These are phyloP conservation scores for Leptographium lundbergii DNA, from an alignment of 2,329 filamentous ascomycete genomes.

Conservation along the genomic window DNA sequence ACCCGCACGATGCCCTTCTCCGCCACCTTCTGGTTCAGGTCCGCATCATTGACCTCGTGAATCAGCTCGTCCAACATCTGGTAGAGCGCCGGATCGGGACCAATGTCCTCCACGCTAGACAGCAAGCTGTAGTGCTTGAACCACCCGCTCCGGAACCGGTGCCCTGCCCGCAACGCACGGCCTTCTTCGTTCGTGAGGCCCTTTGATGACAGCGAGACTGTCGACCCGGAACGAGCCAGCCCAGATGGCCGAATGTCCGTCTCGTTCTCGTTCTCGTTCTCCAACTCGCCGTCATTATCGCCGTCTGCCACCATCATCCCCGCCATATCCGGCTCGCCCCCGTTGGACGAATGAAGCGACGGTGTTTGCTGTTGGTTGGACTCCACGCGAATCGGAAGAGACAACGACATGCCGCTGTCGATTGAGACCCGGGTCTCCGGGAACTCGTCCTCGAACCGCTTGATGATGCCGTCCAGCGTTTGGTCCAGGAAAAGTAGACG, in stretches of 20 bases:
- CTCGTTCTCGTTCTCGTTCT: slow-evolving; percentile 31
- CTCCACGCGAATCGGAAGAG: slow-evolving; percentile 10
- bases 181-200: slow-evolving; percentile 45
- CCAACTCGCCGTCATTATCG: slow-evolving; percentile 28
- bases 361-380: slow-evolving; percentile 9
- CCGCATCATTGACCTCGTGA: slow-evolving; percentile 48
- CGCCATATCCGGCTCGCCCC: slow-evolving; percentile 10
- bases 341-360: slow-evolving; percentile 7
- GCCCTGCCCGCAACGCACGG: slow-evolving; percentile 40
- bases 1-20: slow-evolving; percentile 47
- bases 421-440: slow-evolving; percentile 60
- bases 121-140: slow-evolving; percentile 40
- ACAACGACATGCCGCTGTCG: slow-evolving; percentile 18
- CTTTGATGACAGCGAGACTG: slow-evolving; percentile 35
- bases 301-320: slow-evolving; percentile 15
- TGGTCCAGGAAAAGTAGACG: slow-evolving; percentile 77
- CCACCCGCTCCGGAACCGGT: slow-evolving; percentile 42
- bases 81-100: slow-evolving; percentile 35
- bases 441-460: slow-evolving; percentile 91
- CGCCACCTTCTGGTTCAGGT: slow-evolving; percentile 38
- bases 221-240: slow-evolving; percentile 39
- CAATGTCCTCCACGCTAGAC: slow-evolving; percentile 34
- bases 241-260: slow-evolving; percentile 26
- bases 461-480: slow-evolving; percentile 82
- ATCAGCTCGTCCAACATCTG: slow-evolving; percentile 48